Conservation (phyloP, 2,329 filamentous ascomycete genomes). For the Davidsoniella neocaledoniae region DNA sequence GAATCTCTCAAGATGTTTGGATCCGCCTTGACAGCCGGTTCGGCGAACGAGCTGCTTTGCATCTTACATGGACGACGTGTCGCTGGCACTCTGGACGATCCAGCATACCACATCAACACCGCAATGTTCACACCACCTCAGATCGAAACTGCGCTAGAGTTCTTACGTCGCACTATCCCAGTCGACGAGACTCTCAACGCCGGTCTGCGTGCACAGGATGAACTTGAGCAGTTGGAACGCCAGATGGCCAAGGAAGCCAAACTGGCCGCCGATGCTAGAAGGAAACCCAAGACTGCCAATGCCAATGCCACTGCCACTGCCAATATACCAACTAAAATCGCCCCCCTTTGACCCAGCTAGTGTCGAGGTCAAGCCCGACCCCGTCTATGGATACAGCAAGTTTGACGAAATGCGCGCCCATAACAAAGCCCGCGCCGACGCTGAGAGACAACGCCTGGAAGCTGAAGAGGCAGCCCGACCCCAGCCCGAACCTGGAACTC, state of each 20-base stretch:
- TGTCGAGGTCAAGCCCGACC: conserved; percentile 21
- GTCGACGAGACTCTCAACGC: conserved; percentile 46
- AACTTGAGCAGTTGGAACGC: conserved; percentile 36
- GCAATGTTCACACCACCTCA: conserved; percentile 25
- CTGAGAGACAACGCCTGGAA: conserved; percentile 26
- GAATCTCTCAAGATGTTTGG: conserved; percentile 36
- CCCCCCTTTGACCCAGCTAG: conserved; percentile 14
- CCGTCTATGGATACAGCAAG: conserved; percentile 40
- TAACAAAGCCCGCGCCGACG: conserved; percentile 33
- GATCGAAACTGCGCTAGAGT: conserved; percentile 31
- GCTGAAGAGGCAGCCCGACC: conserved; percentile 19
- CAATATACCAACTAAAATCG: conserved; percentile 15
- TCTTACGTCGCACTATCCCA: conserved; percentile 35
- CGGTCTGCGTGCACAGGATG: conserved; percentile 44
- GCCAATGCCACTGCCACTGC: conserved; percentile 13
- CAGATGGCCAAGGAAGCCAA: conserved; percentile 15
- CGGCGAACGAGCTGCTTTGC: conserved; percentile 36
- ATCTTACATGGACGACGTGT: conserved; percentile 47
- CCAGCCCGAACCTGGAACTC: conserved; percentile 9
- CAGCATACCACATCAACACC: conserved; percentile 32
- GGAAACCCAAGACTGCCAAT: neutral
- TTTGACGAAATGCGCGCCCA: conserved; percentile 40
- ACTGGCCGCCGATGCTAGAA: neutral
- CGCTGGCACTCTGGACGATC: conserved; percentile 46
- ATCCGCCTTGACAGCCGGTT: conserved; percentile 23